Evolutionary conservation across 306 rosid genomes (phyloP), one percentile per base, ranked within the genome.

Genomic region (Alnus rubra): DNA sequence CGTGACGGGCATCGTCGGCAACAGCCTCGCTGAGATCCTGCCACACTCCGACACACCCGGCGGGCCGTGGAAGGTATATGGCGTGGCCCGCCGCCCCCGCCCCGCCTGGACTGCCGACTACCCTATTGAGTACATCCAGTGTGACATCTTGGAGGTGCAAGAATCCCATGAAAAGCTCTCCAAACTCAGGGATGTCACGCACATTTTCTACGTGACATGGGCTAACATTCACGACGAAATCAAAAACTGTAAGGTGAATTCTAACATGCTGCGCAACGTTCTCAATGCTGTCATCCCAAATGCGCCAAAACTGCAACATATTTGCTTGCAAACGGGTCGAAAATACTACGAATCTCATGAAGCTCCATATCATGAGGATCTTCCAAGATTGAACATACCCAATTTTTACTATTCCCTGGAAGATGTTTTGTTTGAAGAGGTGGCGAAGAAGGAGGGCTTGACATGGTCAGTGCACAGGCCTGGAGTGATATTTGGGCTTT

Each of bases 21-120:
- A 90, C 71, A 92, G 97, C 87, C 88, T 92, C 4, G 92, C 97
- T 60, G 97, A 92, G 70, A 92, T 90, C 53, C 92, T 92, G 5
- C 95, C 97, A 0, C 90, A 86, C 35, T 64, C 88, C 13, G 93
- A 92, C 74, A 88, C 97, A 1, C 97, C 97, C 12, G 92, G 91
- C 8, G 94, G 92, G 0, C 91, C 90, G 37, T 92, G 97, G 97
- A 90, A 92, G 45, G 92, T 92, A 76, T 92, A 92, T 73, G 94
- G 97, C 51, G 90, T 92, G 1, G 94, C 93, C 1, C 92, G 95
- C 18, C 86, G 95, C 1, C 90, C 95, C 16, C 87, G 92, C 0
- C 95, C 97, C 0, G 10, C 37, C 42, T 92, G 97, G 95, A 87
- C 86, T 79, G 87, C 79, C 71, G 92, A 90, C 11, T 88, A 87